Conservation (phyloP, 225 moss, liverwort and hornwort genomes). For the Polytrichum commune region DNA sequence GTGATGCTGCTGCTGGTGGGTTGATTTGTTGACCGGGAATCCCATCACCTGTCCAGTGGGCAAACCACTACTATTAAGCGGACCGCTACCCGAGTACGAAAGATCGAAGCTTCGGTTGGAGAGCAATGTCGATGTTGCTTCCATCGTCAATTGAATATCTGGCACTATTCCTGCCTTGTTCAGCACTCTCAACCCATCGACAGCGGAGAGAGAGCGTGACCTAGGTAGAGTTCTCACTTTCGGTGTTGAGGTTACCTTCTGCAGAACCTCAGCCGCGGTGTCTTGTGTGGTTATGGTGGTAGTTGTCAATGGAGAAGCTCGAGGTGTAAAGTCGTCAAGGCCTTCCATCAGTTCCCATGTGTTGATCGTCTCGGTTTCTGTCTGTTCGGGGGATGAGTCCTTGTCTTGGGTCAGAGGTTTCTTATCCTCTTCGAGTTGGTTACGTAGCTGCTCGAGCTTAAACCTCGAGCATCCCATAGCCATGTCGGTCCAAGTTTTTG, state of each 20-base stretch:
- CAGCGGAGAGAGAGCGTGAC: slow-evolving; percentile 36
- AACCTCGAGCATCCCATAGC: slow-evolving; percentile 57
- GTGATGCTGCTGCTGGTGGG: background rate
- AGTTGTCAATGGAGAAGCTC: slow-evolving; percentile 20
- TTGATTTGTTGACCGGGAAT: slow-evolving; percentile 33
- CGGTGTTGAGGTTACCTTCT: background rate
- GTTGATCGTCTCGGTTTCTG: slow-evolving; percentile 45
- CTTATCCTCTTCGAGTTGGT: slow-evolving; percentile 39
- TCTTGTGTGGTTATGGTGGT: slow-evolving; percentile 22
- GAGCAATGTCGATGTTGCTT: slow-evolving; percentile 31
- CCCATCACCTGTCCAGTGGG: slow-evolving; percentile 54
- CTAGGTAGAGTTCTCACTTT: slow-evolving; percentile 13
- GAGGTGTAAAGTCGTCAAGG: slow-evolving; percentile 36
- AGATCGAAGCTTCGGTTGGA: slow-evolving; percentile 33
- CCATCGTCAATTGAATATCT: slow-evolving; percentile 12
- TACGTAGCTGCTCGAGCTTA: slow-evolving; percentile 44
- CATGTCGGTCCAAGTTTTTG: slow-evolving; percentile 65
- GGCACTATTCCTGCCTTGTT: slow-evolving; percentile 11
- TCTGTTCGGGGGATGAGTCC: slow-evolving; percentile 10
- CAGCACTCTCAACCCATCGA: slow-evolving; percentile 26
- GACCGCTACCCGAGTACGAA: slow-evolving; percentile 33
- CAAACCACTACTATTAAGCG: slow-evolving; percentile 16
- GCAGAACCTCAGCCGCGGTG: slow-evolving; percentile 6
- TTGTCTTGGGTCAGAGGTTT: slow-evolving; percentile 22
- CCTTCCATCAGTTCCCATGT: slow-evolving; percentile 73